phyloP scores from a whole-genome alignment of 169 alveolate genomes.

The Hepatocystis sp. region DNA sequence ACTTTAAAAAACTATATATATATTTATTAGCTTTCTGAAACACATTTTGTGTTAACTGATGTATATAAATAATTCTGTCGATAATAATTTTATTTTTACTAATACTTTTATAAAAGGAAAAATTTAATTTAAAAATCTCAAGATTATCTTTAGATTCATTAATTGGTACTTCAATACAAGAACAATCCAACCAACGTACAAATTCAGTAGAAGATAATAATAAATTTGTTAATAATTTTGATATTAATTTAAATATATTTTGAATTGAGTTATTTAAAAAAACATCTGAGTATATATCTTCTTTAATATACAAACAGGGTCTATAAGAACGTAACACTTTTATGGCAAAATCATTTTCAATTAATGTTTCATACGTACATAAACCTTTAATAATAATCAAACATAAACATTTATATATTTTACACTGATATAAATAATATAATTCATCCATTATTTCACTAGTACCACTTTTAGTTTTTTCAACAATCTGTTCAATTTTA shows the following conservation, averaged over 20 bases:
- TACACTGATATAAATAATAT: conserved; percentile 65
- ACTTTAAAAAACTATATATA: conserved; percentile 66
- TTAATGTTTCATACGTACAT: conserved; percentile 60
- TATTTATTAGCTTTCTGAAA: conserved; percentile 75
- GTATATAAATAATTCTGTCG: conserved; percentile 72
- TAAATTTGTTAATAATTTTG: conserved; percentile 58
- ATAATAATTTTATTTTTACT: conserved; percentile 74
- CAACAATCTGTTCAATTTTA: conserved; percentile 73
- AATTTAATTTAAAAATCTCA: conserved; percentile 60
- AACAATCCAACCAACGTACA: conserved; percentile 68
- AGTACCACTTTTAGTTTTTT: conserved; percentile 70
- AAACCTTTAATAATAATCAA: conserved; percentile 62
- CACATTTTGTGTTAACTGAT: conserved; percentile 67
- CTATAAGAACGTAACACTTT: conserved; percentile 29
- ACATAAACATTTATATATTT: conserved; percentile 68
- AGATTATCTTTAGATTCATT: conserved; percentile 55
- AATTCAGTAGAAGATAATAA: conserved; percentile 70
- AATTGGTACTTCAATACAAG: conserved; percentile 75
- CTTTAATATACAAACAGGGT: conserved; percentile 70
- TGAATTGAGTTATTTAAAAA: conserved; percentile 71
- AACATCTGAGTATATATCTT: conserved; percentile 70
- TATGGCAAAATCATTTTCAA: conserved; percentile 68
- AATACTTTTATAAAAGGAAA: conserved; percentile 72
- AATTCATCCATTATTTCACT: conserved; percentile 73
- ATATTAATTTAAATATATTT: conserved; percentile 60